Evolutionary conservation across 441 rosid species (phyloP).

Genomic region (Jatropha podagrica): DNA sequence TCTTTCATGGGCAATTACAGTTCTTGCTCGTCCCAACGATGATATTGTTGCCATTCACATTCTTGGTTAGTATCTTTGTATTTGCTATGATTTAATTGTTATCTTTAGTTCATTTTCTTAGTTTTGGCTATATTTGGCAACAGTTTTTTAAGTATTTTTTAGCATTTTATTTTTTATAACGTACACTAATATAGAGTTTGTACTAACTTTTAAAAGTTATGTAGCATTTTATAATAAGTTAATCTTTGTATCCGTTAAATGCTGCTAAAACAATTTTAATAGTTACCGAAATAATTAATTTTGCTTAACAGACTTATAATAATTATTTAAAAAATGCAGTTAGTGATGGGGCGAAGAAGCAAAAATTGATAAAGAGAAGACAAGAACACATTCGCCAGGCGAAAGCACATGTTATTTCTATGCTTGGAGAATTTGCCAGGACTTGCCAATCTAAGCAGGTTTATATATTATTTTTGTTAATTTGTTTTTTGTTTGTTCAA

Average conservation of each 20-base stretch:
- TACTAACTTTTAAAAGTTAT: too few species aligned
- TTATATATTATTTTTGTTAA: neutral
- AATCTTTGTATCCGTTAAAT: too few species aligned
- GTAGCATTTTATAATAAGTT: too few species aligned
- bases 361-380: conserved; percentile 34
- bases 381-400: conserved; percentile 59
- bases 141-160: too few species aligned
- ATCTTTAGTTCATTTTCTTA: too few species aligned
- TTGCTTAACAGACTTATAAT: too few species aligned
- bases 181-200: too few species aligned
- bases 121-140: too few species aligned
- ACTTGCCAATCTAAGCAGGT: conserved; percentile 66
- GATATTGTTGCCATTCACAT: conserved; percentile 68
- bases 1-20: conserved; percentile 75
- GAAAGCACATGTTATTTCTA: conserved; percentile 78
- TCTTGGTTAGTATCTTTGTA: conserved; percentile 46
- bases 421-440: conserved; percentile 70
- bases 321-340: conserved; percentile 26
- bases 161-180: too few species aligned
- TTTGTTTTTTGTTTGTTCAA: neutral
- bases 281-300: too few species aligned
- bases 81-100: neutral
- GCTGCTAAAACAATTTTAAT: too few species aligned
- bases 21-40: conserved; percentile 72
- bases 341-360: conserved; percentile 42